Base-by-base conservation (phyloP, 2,329 filamentous ascomycete genomes). In the Lanzia echinophila region DNA sequence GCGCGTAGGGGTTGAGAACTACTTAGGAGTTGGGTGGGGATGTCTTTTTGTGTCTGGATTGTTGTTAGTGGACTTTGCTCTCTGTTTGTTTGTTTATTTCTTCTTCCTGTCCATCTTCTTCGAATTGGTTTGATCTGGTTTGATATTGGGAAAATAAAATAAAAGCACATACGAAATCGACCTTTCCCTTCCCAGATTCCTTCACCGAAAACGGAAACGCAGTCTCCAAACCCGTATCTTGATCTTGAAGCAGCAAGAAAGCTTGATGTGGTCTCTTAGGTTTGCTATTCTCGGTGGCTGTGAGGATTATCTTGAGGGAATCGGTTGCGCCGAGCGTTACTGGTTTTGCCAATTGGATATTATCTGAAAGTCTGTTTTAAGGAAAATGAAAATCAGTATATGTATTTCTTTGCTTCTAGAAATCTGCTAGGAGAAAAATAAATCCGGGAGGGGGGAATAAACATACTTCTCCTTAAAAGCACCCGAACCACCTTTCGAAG, bases 211-310 rank as follows among this genome's bases (percentile, higher is more conserved):
- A 78, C 1, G 90, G 83, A 65, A 92, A 96, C 1, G 91, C 90
- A 22, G 90, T 85, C 71, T 97, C 91, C 45, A 99, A 76, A 34
- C 88, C 89, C 11, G 84, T 85, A 12, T 77, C 74, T 11, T 79
- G 74, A 63, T 97, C 90, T 63, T 82, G 84, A 55, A 99, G 72
- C 15, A 94, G 78, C 51, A 99, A 78, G 75, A 96, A 96, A 6
- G 90, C 90, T 73, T 99, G 94, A 72, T 99, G 94, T 63, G 94
- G 90, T 61, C 88, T 83, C 77, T 90, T 92, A 45, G 82, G 79
- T 63, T 83, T 85, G 71, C 84, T 83, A 67, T 81, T 84, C 66
- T 96, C 89, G 68, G 87, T 86, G 8, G 89, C 80, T 33, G 90
- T 95, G 65, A 99, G 74, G 61, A 83, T 73, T 61, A 99, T 74